Conservation (phyloP, 805 yeast species). For the Suhomyces vadensis region DNA sequence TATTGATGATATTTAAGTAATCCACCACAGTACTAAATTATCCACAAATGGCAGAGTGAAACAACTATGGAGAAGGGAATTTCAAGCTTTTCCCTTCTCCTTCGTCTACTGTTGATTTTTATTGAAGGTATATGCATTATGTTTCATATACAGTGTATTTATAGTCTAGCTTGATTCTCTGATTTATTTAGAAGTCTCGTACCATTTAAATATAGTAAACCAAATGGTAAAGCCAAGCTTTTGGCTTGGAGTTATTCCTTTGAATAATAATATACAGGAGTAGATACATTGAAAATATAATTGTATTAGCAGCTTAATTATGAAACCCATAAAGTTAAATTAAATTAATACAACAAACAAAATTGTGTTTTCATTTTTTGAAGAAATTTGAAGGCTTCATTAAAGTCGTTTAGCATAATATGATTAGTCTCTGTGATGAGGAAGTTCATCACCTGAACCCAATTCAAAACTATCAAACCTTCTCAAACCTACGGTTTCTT, state of each 20-base stretch:
- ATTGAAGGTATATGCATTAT: constrained; percentile 3
- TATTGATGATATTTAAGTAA: constrained; percentile 84
- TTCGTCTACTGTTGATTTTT: background rate
- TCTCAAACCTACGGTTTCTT: constrained; percentile 55
- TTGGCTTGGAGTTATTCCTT: background rate
- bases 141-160: constrained; percentile 5
- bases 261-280: constrained; percentile 1
- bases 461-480: constrained; percentile 63
- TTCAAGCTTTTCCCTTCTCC: background rate
- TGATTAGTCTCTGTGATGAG: background rate
- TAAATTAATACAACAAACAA: background rate
- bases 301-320: too few relatives aligned
- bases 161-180: constrained; percentile 4
- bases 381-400: too few relatives aligned
- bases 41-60: too few relatives aligned
- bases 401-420: too few relatives aligned
- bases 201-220: too few relatives aligned
- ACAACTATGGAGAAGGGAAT: background rate
- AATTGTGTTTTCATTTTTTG: too few relatives aligned
- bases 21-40: background rate
- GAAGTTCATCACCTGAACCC: constrained; percentile 42
- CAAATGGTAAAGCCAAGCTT: too few relatives aligned
- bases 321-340: background rate
- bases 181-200: background rate
- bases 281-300: background rate